These are phyloP conservation scores for Aspergillus viridinutans DNA, from an alignment of 2,329 filamentous ascomycete genomes.

Conservation along the genomic window DNA sequence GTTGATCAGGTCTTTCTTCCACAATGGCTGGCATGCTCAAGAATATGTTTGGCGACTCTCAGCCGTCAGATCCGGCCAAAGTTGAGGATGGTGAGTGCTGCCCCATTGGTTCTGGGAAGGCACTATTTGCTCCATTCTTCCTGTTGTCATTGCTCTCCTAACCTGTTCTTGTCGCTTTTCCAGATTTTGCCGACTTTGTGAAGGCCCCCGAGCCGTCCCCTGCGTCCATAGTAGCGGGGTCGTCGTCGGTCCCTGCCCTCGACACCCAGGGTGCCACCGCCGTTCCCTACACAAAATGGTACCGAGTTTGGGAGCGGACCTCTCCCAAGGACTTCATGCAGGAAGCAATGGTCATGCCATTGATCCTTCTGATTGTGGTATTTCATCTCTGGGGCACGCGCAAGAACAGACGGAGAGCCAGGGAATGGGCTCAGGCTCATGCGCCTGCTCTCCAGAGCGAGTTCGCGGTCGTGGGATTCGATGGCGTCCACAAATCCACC, in stretches of 20 bases:
- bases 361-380: conserved; percentile 69
- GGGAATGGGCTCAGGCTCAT: conserved; percentile 74
- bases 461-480: conserved; percentile 83
- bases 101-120: conserved; percentile 3
- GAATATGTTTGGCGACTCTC: conserved; percentile 36
- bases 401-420: conserved; percentile 75
- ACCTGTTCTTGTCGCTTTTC: neutral
- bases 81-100: conserved; percentile 34
- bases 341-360: conserved; percentile 75
- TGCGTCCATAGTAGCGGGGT: conserved; percentile 43
- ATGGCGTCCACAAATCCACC: conserved; percentile 47
- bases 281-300: conserved; percentile 87
- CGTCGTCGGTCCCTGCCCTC: conserved; percentile 39
- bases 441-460: conserved; percentile 69
- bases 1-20: conserved; percentile 22
- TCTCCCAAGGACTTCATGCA: conserved; percentile 77
- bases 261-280: conserved; percentile 47
- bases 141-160: neutral
- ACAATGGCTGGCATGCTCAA: conserved; percentile 39
- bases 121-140: conserved; percentile 5
- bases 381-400: conserved; percentile 78
- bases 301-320: conserved; percentile 90
- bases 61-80: conserved; percentile 26
- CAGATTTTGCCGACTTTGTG: conserved; percentile 94
- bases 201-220: conserved; percentile 65